Evolutionary conservation across 257 asterid genomes (phyloP), one percentile per base, ranked within the genome.

Genomic region (Solanum sparsipilum): DNA sequence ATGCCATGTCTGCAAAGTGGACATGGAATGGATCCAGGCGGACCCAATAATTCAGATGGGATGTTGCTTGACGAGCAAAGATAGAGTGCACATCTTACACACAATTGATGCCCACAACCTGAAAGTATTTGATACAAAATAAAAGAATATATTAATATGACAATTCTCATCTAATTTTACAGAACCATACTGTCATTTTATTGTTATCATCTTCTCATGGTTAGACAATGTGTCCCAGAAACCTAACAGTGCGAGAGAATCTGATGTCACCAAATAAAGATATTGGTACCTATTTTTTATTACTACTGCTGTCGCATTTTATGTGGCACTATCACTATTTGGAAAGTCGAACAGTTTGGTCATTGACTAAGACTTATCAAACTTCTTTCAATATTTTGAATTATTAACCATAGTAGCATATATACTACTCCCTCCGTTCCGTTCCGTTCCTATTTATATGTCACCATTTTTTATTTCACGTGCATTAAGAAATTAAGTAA

Each of bases 71-170:
- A 95, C 41, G 99, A 96, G 95, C 99, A 97, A 84, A 96, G 96
- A 91, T 95, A 96, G 84, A 97, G 95, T 71, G 99, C 98, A 46
- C 99, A 97, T 91, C 95, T 95, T 71, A 95, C 98, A 76, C 99
- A 97, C 60, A 97, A 94, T 89, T 93, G 96, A 72, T 97, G 99
- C 18, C 92, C 91, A 81, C 99, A 97, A 39, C 99, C 99, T 97
- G 96, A 74, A 90, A 88, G 72, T 78, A 56, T n/a, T 23, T 10
- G 60, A 60, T 60, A 52, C 4, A 86, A 86, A 86, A 72, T 34
- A 32, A 71, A 82, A 82, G 7, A 3, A 18, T 18, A 29, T 82
- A 18, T 82, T 82, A 82, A 82, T 27, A 52, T 48, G 32, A 27
- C 12, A 48, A 82, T 29, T 6, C 18, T 46, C 38, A 41, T 82